Evolutionary conservation across 2,329 filamentous ascomycete genomes (phyloP).

Genomic region (Aureobasidium sp.): DNA sequence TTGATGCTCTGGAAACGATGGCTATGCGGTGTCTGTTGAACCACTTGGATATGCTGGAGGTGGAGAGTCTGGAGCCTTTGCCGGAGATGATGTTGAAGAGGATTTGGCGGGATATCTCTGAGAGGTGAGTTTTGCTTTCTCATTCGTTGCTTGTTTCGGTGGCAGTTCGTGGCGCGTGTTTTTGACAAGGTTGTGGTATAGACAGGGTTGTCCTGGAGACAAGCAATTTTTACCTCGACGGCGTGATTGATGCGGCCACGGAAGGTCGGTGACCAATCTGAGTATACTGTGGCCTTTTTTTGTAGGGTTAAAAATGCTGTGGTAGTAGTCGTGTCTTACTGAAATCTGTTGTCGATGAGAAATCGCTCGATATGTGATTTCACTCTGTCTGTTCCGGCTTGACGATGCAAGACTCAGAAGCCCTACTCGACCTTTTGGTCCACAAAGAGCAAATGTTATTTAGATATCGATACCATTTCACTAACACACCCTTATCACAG

Average conservation of each 20-base stretch:
- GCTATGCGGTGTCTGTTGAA: constrained; percentile 16
- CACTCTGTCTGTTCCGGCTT: too few species aligned
- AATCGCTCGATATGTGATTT: background rate
- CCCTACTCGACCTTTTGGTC: too few species aligned
- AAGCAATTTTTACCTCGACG: background rate
- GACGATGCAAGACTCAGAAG: background rate
- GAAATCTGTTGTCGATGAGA: background rate
- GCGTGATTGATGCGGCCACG: background rate
- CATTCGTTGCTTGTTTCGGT: background rate
- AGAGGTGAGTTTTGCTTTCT: constrained; percentile 3
- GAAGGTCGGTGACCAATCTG: too few species aligned
- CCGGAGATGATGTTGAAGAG: constrained; percentile 12
- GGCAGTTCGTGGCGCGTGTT: background rate
- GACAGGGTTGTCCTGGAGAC: background rate
- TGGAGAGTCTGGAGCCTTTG: constrained; percentile 15
- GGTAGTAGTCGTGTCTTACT: background rate
- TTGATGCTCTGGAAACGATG: constrained; percentile 20
- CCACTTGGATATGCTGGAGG: constrained; percentile 16
- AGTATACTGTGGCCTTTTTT: background rate
- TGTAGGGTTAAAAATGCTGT: background rate
- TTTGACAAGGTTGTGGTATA: background rate
- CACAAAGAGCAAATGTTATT: background rate
- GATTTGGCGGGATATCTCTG: constrained; percentile 16
- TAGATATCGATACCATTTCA: background rate
- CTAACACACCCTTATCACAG: background rate